A percentile compares a stretch with the other conserved stretches of the same genome.
These are phyloP conservation scores for Linanthus parryae DNA, from an alignment of 148 eudicot genomes.

Conservation along the genomic window DNA sequence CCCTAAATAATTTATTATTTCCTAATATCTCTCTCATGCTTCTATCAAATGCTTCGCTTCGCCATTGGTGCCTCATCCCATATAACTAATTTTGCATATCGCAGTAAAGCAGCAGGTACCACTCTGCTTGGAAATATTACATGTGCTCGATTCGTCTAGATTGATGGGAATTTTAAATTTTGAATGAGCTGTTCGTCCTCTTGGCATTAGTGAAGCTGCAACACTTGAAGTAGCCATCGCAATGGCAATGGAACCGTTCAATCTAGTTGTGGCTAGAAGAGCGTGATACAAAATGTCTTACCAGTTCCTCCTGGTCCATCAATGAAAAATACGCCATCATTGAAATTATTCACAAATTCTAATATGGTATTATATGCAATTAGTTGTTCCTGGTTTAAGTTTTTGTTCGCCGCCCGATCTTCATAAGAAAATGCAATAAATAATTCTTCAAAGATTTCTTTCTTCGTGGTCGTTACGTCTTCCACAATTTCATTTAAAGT, in stretches of 20 bases:
- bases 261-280: neutral
- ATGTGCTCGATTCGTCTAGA: neutral
- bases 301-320: neutral
- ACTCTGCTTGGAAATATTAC: neutral
- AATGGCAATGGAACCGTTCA: neutral
- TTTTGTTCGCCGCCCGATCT: neutral
- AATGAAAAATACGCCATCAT: neutral
- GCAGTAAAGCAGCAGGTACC: neutral
- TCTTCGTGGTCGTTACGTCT: neutral
- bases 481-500: too few relatives aligned
- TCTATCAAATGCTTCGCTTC: neutral
- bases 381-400: neutral
- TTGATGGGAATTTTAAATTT: neutral
- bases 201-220: neutral
- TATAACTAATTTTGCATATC: neutral
- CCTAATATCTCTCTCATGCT: neutral
- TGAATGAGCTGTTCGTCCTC: neutral
- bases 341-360: neutral
- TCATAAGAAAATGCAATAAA: neutral
- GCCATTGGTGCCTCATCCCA: constrained; percentile 3
- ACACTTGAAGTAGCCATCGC: neutral
- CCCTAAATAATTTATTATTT: neutral
- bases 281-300: neutral
- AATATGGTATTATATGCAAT: neutral
- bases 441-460: neutral